These are phyloP conservation scores for Fusarium beomiforme DNA, from an alignment of 2,329 filamentous ascomycete genomes.

Conservation along the genomic window DNA sequence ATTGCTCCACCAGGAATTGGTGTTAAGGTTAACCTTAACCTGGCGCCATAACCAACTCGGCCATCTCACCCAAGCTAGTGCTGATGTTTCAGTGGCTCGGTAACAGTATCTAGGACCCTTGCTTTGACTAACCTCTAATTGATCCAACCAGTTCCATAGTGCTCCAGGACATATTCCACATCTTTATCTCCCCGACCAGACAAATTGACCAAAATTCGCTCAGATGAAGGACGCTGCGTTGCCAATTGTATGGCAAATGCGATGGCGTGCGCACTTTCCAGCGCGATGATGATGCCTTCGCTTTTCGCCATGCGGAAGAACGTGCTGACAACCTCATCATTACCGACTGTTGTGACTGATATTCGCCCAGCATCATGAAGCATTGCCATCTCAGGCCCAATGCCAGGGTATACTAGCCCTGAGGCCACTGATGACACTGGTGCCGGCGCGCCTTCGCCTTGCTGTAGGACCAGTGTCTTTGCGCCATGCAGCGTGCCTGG, in stretches of 20 bases:
- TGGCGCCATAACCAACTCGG: slow-evolving; percentile 10
- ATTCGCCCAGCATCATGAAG: background rate
- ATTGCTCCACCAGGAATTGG: slow-evolving; percentile 7
- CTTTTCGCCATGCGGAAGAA: slow-evolving; percentile 1
- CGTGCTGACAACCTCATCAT: background rate
- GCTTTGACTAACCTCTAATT: background rate
- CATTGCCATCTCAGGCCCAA: slow-evolving; percentile 7
- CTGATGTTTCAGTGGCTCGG: background rate
- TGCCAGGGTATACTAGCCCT: background rate
- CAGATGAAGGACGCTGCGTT: background rate
- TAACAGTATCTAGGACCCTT: fast-evolving
- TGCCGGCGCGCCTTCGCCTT: background rate
- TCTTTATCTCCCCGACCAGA: slow-evolving; percentile 10
- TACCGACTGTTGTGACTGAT: background rate
- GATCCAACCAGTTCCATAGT: background rate
- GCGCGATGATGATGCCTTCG: slow-evolving; percentile 1
- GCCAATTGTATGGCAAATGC: background rate
- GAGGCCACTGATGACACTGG: slow-evolving; percentile 2
- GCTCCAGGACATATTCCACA: slow-evolving; percentile 4
- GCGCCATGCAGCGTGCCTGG: slow-evolving; percentile 5
- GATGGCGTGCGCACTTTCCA: slow-evolving; percentile 6
- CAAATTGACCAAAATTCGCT: background rate
- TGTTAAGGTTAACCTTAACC: slow-evolving; percentile 4
- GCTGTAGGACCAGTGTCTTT: slow-evolving; percentile 5
- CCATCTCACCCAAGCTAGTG: slow-evolving; percentile 3